Base-by-base conservation (phyloP, 1,284 basidiomycete species). In the Ceratobasidium sp. region DNA sequence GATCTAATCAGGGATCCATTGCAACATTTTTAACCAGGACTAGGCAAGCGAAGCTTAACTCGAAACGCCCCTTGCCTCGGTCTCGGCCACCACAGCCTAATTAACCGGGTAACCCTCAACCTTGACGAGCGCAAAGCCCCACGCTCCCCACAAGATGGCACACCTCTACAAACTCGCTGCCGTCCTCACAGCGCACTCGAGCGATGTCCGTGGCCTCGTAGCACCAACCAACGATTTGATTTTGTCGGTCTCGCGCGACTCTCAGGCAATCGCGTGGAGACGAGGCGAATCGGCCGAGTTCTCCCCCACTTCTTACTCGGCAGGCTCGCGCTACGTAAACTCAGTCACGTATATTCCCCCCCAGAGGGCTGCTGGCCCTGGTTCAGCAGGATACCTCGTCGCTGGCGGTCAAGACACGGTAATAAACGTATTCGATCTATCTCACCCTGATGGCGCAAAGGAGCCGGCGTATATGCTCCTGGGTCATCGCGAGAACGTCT, bases 401-500 rank as follows among this genome's bases (percentile, higher is more conserved):
- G 90, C 92, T 14, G 95, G 94, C 22, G 93, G 94, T 0, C 92
- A 94, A 81, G 94, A 96, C 79, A 89, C 89, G 22, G 86, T 95
- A 62, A 88, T 98, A 81, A 93, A 95, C 77, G 84, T 95, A 7
- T 97, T 92, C 83, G 83, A 88, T 27, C 83, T 92, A 14, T 2
- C 81, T 81, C 41, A 78, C 84, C 41, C 87, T 85, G 86, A 89
- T 68, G 66, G 66, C 2, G 53, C 66, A 19, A 69, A 69, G 27
- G 91, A 94, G 76, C 93, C 94, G 7, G 85, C 87, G 77, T 93
- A 90, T 82, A 88, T 89, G n/a, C 86, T 96, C 31, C 81, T 95
- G 62, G 98, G 96, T 41, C 98, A 99, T 82, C 88, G 88, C 6
- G 90, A 92, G 71, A 99, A 99, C 80, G 88, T 99, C 16, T 99